phyloP scores from a whole-genome alignment of 495 filamentous ascomycete species.

The Penicillium canariense region DNA sequence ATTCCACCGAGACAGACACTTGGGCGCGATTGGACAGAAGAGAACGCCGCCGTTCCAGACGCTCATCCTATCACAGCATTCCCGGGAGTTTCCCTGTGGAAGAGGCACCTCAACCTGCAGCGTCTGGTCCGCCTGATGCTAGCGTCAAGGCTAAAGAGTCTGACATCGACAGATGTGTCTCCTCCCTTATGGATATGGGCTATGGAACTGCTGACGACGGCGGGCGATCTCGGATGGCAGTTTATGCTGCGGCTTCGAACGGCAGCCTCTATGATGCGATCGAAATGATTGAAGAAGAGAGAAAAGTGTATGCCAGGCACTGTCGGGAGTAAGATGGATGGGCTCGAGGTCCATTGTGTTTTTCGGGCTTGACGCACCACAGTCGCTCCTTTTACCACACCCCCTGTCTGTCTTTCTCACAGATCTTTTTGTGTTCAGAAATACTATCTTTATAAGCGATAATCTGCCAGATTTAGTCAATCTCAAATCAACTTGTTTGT shows the following conservation, averaged over 20 bases:
- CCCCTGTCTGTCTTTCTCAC: not conserved
- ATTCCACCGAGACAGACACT: slow-evolving; percentile 9
- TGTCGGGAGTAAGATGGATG: slow-evolving; percentile 10
- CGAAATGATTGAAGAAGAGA: slow-evolving; percentile 58
- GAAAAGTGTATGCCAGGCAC: slow-evolving; percentile 43
- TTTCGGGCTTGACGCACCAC: not conserved
- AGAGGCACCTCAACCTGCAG: slow-evolving; percentile 9
- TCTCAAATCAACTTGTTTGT: not conserved
- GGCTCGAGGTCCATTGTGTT: slow-evolving; percentile 3
- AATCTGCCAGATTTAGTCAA: slow-evolving; percentile 9
- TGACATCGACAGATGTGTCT: slow-evolving; percentile 47
- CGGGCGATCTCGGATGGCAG: slow-evolving; percentile 42
- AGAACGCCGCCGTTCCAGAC: slow-evolving; percentile 16
- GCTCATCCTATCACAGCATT: slow-evolving; percentile 18
- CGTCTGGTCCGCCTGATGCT: not conserved
- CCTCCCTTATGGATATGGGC: slow-evolving; percentile 45
- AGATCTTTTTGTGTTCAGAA: not conserved
- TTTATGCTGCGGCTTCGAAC: slow-evolving; percentile 52
- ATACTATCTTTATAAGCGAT: not conserved
- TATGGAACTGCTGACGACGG: slow-evolving; percentile 46
- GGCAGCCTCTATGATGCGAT: slow-evolving; percentile 49
- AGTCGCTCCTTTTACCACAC: slow-evolving; percentile 6
- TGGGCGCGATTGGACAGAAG: slow-evolving; percentile 23
- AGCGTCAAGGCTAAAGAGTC: slow-evolving; percentile 7
- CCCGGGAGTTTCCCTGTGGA: slow-evolving; percentile 34